Evolutionary conservation across 495 filamentous ascomycete genomes (phyloP).

Genomic region (Thozetella sp.): DNA sequence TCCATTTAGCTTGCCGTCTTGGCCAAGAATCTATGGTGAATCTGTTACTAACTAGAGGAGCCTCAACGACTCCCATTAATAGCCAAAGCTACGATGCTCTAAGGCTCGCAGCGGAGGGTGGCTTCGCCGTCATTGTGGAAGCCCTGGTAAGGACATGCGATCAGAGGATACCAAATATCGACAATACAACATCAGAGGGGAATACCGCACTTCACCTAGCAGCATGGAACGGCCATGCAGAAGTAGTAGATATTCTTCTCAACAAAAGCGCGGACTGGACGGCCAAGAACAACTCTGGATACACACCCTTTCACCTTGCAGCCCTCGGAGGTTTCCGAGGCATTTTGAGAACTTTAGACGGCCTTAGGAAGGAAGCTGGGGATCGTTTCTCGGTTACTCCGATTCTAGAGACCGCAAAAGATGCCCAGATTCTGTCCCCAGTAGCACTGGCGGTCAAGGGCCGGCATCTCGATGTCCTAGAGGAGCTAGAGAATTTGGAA

Average conservation of each 20-base stretch:
- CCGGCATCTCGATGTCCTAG: background rate
- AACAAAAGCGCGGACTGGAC: background rate
- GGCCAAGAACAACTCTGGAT: background rate
- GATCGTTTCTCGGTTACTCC: too few species aligned
- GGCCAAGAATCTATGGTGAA: background rate
- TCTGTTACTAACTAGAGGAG: background rate
- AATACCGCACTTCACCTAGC: background rate
- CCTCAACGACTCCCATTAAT: background rate
- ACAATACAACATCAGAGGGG: background rate
- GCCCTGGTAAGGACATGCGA: background rate
- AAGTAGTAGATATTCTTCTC: background rate
- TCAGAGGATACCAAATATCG: background rate
- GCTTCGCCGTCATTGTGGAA: background rate
- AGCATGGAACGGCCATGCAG: background rate
- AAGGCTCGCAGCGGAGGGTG: background rate
- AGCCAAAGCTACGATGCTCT: background rate
- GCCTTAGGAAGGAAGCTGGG: background rate
- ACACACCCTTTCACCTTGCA: background rate
- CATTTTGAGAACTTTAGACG: background rate
- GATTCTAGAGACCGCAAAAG: too few species aligned
- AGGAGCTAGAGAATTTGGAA: background rate
- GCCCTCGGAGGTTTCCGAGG: background rate
- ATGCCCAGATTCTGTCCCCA: background rate
- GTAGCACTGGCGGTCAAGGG: background rate
- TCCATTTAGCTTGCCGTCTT: background rate